Conservation (phyloP, 768 basidiomycete species). For the Suillus alpinus region DNA sequence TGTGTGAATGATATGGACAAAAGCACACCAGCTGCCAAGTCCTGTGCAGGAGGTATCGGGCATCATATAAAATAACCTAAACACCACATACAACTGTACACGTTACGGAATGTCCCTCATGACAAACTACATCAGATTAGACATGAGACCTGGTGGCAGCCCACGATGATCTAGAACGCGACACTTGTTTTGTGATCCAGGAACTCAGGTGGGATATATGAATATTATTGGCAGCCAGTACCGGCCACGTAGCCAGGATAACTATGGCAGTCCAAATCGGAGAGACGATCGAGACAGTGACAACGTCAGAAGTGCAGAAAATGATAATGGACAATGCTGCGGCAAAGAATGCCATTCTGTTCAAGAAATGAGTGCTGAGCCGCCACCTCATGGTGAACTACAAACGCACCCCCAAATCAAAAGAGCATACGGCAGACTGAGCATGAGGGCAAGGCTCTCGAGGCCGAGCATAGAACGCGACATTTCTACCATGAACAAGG, state of each 20-base stretch:
- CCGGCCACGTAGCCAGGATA: not conserved
- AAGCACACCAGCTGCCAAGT: no score
- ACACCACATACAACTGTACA: not conserved
- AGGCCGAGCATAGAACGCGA: conserved; percentile 2
- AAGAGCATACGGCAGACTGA: conserved; percentile 31
- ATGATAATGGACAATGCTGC: not conserved
- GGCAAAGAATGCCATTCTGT: conserved; percentile 8
- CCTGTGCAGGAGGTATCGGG: not conserved
- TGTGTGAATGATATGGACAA: not conserved
- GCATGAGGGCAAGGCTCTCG: conserved; percentile 30
- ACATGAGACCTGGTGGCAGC: not conserved
- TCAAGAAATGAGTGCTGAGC: not conserved
- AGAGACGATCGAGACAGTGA: not conserved
- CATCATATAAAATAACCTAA: not conserved
- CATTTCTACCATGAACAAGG: conserved; percentile 5
- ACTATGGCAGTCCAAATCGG: not conserved
- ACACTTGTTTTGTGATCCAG: not conserved
- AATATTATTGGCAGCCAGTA: not conserved
- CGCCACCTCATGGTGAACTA: not conserved
- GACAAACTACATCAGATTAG: not conserved
- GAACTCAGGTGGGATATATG: not conserved
- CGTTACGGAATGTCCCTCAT: no score
- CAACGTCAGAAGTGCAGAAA: not conserved
- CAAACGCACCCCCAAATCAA: conserved; percentile 24
- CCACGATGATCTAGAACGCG: not conserved